Percentiles rank a stretch among this genome's conserved stretches.
phyloP scores from a whole-genome alignment of 371 early-diverging fungal genomes.

The Furculomyces boomerangus region DNA sequence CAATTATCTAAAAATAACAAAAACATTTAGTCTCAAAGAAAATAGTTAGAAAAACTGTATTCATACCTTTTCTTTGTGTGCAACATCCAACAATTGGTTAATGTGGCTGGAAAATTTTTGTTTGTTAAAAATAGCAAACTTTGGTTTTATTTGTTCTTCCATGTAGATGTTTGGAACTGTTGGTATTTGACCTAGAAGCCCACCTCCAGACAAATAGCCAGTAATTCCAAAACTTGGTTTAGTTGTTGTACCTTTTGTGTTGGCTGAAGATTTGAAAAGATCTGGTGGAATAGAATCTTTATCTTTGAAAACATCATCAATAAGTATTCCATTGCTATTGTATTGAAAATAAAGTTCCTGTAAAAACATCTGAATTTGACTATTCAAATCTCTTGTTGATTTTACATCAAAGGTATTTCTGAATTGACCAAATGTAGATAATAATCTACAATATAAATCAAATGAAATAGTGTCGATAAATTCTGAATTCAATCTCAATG shows the following conservation, averaged over 20 bases:
- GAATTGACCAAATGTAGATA: neutral
- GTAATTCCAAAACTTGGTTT: too few relatives aligned
- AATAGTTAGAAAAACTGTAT: neutral
- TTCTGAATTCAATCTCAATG: neutral
- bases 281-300: neutral
- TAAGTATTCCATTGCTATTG: neutral
- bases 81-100: neutral
- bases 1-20: neutral
- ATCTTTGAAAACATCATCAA: neutral
- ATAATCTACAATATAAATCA: slow-evolving; percentile 1
- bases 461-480: neutral
- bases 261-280: neutral
- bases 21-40: neutral
- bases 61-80: neutral
- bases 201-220: too few relatives aligned
- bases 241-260: neutral
- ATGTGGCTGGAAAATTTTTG: neutral
- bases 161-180: neutral
- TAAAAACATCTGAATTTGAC: neutral
- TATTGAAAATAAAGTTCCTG: neutral
- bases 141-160: neutral
- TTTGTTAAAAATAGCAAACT: neutral
- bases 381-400: neutral
- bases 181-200: neutral
- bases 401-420: neutral